These are phyloP conservation scores for Roridomyces roridus DNA, from an alignment of 768 basidiomycete species.

Conservation along the genomic window DNA sequence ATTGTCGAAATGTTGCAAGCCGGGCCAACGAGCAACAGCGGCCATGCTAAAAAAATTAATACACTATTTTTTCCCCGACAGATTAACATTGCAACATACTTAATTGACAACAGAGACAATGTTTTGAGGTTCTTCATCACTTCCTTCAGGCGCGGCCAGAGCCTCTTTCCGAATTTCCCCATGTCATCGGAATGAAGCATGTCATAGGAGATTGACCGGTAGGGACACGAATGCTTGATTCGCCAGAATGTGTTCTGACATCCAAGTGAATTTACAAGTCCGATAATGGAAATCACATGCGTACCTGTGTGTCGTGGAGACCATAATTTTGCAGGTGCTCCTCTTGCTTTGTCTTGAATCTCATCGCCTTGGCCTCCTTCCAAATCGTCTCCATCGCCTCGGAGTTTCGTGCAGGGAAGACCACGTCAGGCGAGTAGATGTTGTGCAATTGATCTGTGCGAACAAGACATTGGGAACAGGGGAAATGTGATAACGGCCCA, in stretches of 20 bases:
- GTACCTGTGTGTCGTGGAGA: slow-evolving; percentile 18
- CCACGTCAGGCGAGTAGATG: background rate
- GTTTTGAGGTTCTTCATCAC: too few relatives aligned
- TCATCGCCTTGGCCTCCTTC: background rate
- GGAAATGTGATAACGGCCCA: slow-evolving; percentile 1
- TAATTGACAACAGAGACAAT: slow-evolving; percentile 7
- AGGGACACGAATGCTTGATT: slow-evolving; percentile 3
- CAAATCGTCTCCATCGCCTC: slow-evolving; percentile 7
- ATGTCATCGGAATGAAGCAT: slow-evolving; percentile 11
- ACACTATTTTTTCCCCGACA: background rate
- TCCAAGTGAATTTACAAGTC: background rate
- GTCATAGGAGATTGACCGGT: slow-evolving; percentile 7
- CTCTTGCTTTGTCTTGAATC: slow-evolving; percentile 1
- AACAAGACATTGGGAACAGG: slow-evolving; percentile 11
- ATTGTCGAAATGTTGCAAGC: slow-evolving; percentile 18
- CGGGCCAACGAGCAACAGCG: slow-evolving; percentile 19
- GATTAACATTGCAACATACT: background rate
- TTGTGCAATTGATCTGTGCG: slow-evolving; percentile 12
- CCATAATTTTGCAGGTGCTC: slow-evolving; percentile 10
- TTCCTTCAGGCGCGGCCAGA: slow-evolving; percentile 6
- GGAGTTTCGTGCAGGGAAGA: too few relatives aligned
- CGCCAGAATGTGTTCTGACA: slow-evolving; percentile 21
- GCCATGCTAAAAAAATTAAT: slow-evolving; percentile 6
- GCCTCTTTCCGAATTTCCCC: slow-evolving; percentile 15
- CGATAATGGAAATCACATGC: background rate